These are phyloP conservation scores for Amylocystis lapponica DNA, from an alignment of 768 basidiomycete species.

Conservation along the genomic window DNA sequence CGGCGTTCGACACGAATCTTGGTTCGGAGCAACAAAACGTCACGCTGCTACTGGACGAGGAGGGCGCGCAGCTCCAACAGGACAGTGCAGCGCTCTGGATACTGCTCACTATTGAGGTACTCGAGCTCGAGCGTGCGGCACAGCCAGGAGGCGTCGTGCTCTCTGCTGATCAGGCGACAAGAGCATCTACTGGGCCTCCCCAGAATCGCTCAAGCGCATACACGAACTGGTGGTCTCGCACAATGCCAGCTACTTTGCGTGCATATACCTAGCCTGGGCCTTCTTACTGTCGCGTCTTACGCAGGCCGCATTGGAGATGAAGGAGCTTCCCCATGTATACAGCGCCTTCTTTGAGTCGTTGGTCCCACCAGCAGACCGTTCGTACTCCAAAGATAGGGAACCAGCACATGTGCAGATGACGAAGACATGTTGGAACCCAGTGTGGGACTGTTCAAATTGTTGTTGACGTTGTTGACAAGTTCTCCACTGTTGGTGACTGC, in stretches of 20 bases:
- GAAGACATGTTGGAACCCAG: slow-evolving; percentile 50
- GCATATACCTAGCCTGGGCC: slow-evolving; percentile 79
- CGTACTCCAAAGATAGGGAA: slow-evolving; percentile 54
- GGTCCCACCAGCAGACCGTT: slow-evolving; percentile 32
- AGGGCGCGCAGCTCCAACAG: slow-evolving; percentile 55
- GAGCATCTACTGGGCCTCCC: slow-evolving; percentile 55
- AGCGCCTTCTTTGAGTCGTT: slow-evolving; percentile 49
- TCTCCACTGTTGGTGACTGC: slow-evolving; percentile 77
- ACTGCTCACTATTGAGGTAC: slow-evolving; percentile 70
- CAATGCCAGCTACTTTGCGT: slow-evolving; percentile 56
- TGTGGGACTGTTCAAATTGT: slow-evolving; percentile 52
- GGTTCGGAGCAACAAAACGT: slow-evolving; percentile 60
- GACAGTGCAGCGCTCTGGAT: slow-evolving; percentile 75
- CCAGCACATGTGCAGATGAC: slow-evolving; percentile 53
- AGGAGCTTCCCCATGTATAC: slow-evolving; percentile 51
- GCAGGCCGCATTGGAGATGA: slow-evolving; percentile 37
- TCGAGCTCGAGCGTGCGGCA: slow-evolving; percentile 70
- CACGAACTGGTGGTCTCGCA: slow-evolving; percentile 63
- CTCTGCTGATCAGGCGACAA: slow-evolving; percentile 41
- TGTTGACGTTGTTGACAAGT: slow-evolving; percentile 53
- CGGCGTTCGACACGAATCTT: slow-evolving; percentile 58
- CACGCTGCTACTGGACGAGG: slow-evolving; percentile 68
- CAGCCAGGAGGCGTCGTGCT: slow-evolving; percentile 48
- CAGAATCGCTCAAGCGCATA: slow-evolving; percentile 55
- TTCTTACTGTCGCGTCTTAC: slow-evolving; percentile 69